Evolutionary conservation across 192 early-diverging fungal genomes (phyloP).

Genomic region (Linderina pennispora): DNA sequence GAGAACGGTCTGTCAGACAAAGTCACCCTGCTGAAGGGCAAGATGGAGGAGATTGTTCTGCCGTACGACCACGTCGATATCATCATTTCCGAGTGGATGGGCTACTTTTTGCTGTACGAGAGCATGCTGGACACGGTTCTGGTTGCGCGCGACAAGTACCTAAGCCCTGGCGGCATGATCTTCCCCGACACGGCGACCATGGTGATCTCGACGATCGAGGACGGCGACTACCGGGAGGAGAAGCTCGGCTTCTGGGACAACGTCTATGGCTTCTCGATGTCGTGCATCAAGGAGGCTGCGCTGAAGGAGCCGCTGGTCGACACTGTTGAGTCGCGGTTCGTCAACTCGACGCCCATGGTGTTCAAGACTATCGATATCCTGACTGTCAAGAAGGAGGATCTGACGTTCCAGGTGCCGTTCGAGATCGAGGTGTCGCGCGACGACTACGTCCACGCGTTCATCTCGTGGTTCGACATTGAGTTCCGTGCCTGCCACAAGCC

Average conservation of each 20-base stretch:
- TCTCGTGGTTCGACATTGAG: slow-evolving; percentile 96
- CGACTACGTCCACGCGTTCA: slow-evolving; percentile 89
- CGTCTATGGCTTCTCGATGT: slow-evolving; percentile 98
- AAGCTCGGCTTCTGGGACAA: slow-evolving; percentile 90
- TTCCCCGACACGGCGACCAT: slow-evolving; percentile 83
- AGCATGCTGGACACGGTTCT: slow-evolving; percentile 99
- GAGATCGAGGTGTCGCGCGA: slow-evolving; percentile 66
- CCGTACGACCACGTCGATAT: slow-evolving; percentile 97
- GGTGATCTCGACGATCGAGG: slow-evolving; percentile 87
- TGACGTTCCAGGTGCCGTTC: slow-evolving; percentile 81
- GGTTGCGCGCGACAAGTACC: slow-evolving; percentile 90
- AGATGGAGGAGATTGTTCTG: slow-evolving; percentile 94
- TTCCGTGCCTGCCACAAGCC: slow-evolving; percentile 90
- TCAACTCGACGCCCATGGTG: slow-evolving; percentile 70
- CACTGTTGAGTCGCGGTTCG: slow-evolving; percentile 79
- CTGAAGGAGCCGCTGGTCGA: slow-evolving; percentile 94
- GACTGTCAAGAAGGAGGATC: slow-evolving; percentile 83
- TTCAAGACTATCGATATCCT: slow-evolving; percentile 70
- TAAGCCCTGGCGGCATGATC: slow-evolving; percentile 85
- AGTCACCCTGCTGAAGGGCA: slow-evolving; percentile 87
- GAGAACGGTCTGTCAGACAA: slow-evolving; percentile 90
- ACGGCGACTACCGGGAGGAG: slow-evolving; percentile 90
- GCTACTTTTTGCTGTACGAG: slow-evolving; percentile 97
- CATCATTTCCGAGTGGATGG: slow-evolving; percentile 99
- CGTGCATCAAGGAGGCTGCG: slow-evolving; percentile 83